These are phyloP conservation scores for Alloteropsis semialata DNA, from an alignment of 176 grass and related monocot genomes.

Conservation along the genomic window DNA sequence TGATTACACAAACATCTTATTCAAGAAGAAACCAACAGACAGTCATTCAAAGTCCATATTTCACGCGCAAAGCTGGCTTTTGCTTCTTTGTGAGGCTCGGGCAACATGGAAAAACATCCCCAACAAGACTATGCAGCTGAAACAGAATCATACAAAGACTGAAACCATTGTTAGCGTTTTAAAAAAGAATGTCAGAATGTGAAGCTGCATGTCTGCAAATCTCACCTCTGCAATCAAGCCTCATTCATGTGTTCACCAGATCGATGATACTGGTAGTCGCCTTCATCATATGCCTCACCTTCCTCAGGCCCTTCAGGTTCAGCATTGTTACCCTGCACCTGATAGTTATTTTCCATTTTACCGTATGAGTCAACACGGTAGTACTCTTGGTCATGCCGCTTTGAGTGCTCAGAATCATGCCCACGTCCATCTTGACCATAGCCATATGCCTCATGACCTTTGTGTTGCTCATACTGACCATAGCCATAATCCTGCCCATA, in stretches of 20 bases:
- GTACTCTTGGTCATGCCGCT: constrained; percentile 40
- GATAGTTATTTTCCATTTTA: constrained; percentile 26
- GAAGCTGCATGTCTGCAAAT: not conserved
- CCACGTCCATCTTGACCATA: constrained; percentile 45
- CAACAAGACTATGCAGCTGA: constrained; percentile 5
- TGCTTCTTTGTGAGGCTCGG: not conserved
- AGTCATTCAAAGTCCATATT: not conserved
- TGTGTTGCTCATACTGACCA: constrained; percentile 50
- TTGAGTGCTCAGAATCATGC: constrained; percentile 44
- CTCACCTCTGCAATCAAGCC: constrained; percentile 5
- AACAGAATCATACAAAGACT: not conserved
- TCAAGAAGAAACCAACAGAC: not conserved
- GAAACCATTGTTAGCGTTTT: not conserved
- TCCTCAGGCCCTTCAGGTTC: constrained; percentile 78
- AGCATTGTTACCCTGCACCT: constrained; percentile 28
- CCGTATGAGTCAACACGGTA: constrained; percentile 3
- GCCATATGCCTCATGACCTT: constrained; percentile 39
- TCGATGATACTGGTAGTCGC: constrained; percentile 68
- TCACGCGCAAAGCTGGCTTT: not conserved
- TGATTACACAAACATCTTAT: constrained; percentile 24
- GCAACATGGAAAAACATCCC: not conserved
- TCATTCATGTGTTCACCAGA: constrained; percentile 39
- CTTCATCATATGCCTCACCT: constrained; percentile 84
- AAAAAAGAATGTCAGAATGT: not conserved
- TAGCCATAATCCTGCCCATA: constrained; percentile 52